A percentile compares a stretch with the other conserved stretches of the same genome.
These are phyloP conservation scores for Dalbergia cochinchinensis DNA, from an alignment of 306 rosid species.

Conservation along the genomic window DNA sequence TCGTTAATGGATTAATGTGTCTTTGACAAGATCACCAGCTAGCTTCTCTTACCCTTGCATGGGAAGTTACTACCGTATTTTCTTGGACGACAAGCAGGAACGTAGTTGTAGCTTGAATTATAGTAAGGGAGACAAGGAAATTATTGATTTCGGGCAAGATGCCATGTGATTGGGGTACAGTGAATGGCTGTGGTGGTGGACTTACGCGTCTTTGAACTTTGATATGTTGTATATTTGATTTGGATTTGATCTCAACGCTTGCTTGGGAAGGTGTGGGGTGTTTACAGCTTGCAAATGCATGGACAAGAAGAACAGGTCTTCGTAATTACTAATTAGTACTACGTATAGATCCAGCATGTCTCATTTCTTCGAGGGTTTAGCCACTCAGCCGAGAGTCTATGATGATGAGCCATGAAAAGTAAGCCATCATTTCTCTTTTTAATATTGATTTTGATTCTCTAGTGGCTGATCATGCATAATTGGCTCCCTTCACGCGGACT, in stretches of 20 bases:
- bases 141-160: slow-evolving; percentile 14
- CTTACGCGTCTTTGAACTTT: slow-evolving; percentile 40
- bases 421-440: slow-evolving; percentile 7
- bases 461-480: slow-evolving; percentile 4
- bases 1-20: slow-evolving; percentile 26
- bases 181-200: slow-evolving; percentile 37
- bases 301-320: neutral
- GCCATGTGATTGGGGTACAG: neutral
- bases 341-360: neutral
- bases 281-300: slow-evolving; percentile 54
- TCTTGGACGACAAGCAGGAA: slow-evolving; percentile 16
- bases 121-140: neutral
- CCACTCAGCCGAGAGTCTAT: neutral
- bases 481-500: slow-evolving; percentile 37
- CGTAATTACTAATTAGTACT: slow-evolving; percentile 2
- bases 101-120: neutral
- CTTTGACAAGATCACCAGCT: slow-evolving; percentile 15
- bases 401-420: slow-evolving; percentile 15
- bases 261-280: slow-evolving; percentile 28
- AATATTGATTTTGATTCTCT: neutral
- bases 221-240: neutral
- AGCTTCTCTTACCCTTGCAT: neutral
- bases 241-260: slow-evolving; percentile 34
- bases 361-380: neutral
- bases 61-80: neutral